Base-by-base conservation (phyloP, 108 stramenopile species). In the Nitzschia palea region DNA sequence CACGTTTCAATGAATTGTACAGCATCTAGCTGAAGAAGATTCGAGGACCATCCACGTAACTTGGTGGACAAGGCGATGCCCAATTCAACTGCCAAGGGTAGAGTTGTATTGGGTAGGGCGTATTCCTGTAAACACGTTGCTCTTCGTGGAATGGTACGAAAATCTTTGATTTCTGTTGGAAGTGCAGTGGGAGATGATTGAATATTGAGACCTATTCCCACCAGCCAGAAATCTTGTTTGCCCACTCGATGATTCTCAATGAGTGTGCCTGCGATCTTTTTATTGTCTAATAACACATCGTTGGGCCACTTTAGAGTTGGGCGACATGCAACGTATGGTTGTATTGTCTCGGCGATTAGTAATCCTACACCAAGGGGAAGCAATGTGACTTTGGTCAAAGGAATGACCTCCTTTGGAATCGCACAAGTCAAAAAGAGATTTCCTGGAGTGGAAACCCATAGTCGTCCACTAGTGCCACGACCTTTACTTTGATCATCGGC, bases 131-230 rank as follows among this genome's bases (percentile, higher is more conserved):
- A 42, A 50, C 79, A 87, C 4, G 90, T 83, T 1, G 95, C 82
- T 42, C 66, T 42, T 55, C 95, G 71, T 30, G 86, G 55, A 4
- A 31, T 20, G 5, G 28, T 17, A 18, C 18, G 37, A 37, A 45
- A 44, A 56, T 68, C 67, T 87, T 32, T 80, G 64, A 43, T 88
- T 65, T 50, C 76, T 30, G 33, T 29, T 0, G 68, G 71, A 70
- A 77, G 76, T n/a, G 93, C 75, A 15, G 60, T 55, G 8, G 95
- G 95, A 50, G 87, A 80, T 60, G 87, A 83, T 22, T 77, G 81
- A n/a, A 93, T 64, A 83, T 96, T 96, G 45, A 94, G 76, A 3
- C 95, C 95, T 66, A 96, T 93, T 8, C 95, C 95, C 52, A 96
- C 76, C 29, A 96, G 55, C 55, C 90, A 86, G 78, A 81, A 94